Evolutionary conservation across 2,329 filamentous ascomycete species (phyloP), one percentile per base, ranked within the genome.

Genomic region (Ophiostoma himal-ulmi): DNA sequence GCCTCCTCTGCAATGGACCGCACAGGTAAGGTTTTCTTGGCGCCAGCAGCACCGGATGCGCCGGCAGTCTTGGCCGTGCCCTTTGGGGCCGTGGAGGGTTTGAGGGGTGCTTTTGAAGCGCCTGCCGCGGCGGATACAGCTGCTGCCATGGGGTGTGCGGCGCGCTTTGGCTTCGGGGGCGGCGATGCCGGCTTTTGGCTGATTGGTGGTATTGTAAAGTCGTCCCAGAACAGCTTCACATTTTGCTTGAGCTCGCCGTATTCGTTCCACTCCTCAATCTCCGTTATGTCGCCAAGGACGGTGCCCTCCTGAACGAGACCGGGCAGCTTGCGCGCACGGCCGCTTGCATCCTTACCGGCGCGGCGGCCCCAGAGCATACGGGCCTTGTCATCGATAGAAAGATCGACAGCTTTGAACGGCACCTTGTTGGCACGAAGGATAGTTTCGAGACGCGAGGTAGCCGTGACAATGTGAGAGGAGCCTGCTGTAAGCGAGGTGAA

Each of bases 201-300:
- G 80, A 86, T 83, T 78, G 82, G 78, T 44, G 85, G 84, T 74
- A 87, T 86, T 67, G 86, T 88, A 76, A 82, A 82, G 74, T 88
- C 86, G 80, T 89, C 86, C 78, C 86, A 86, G 80, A 85, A 87
- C 75, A 90, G 86, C 72, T 84, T 88, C 75, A 98, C 88, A 76
- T 94, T 91, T 80, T 94, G 88, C 79, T 93, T 93, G 73, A 99
- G 86, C 81, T 98, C 94, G 80, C 93, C 93, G 80, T 96, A 97
- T 79, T 99, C 95, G 82, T 99, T 99, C 95, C 94, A 98, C 78
- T 99, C 95, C 81, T 99, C 95, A 73, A 98, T 88, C 80, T 98
- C 90, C 74, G 94, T 91, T 68, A 97, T 85, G 78, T 97, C 95
- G 71, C 92, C 95, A 69, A 99, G 80, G 22, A 98, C 89, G 72